Evolutionary conservation across 169 alveolate species (phyloP).

Genomic region (Plasmodium inui): DNA sequence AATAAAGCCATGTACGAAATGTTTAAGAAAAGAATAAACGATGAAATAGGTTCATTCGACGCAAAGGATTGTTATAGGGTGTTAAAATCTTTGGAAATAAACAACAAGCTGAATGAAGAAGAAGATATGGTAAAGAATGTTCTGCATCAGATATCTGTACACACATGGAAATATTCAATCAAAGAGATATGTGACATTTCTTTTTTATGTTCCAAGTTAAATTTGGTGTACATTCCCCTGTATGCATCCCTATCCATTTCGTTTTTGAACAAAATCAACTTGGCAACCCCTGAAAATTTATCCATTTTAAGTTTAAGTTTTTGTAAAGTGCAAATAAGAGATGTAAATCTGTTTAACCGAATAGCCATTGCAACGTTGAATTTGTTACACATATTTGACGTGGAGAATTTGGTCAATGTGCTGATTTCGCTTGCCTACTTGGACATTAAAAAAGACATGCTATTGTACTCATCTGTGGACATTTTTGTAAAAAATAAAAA

Average conservation of each 20-base stretch:
- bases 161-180: slow-evolving; percentile 53
- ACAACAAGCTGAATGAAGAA: slow-evolving; percentile 41
- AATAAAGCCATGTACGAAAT: slow-evolving; percentile 41
- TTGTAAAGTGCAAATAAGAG: slow-evolving; percentile 69
- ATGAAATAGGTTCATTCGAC: slow-evolving; percentile 34
- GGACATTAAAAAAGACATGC: slow-evolving; percentile 44
- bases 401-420: slow-evolving; percentile 58
- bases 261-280: slow-evolving; percentile 63
- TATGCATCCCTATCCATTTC: slow-evolving; percentile 65
- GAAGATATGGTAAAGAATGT: slow-evolving; percentile 37
- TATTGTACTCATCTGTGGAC: slow-evolving; percentile 34
- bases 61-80: slow-evolving; percentile 72
- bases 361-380: slow-evolving; percentile 62
- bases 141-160: slow-evolving; percentile 25
- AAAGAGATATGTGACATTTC: slow-evolving; percentile 74
- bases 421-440: slow-evolving; percentile 25
- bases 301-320: slow-evolving; percentile 59
- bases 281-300: slow-evolving; percentile 55
- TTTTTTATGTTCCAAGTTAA: slow-evolving; percentile 64
- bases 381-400: slow-evolving; percentile 30
- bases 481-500: slow-evolving; percentile 60
- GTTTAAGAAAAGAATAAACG: slow-evolving; percentile 17
- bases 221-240: slow-evolving; percentile 46
- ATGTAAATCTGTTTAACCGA: slow-evolving; percentile 55
- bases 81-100: slow-evolving; percentile 64